Base-by-base conservation (phyloP, 305 asterid species). In the Fraxinus nigra region DNA sequence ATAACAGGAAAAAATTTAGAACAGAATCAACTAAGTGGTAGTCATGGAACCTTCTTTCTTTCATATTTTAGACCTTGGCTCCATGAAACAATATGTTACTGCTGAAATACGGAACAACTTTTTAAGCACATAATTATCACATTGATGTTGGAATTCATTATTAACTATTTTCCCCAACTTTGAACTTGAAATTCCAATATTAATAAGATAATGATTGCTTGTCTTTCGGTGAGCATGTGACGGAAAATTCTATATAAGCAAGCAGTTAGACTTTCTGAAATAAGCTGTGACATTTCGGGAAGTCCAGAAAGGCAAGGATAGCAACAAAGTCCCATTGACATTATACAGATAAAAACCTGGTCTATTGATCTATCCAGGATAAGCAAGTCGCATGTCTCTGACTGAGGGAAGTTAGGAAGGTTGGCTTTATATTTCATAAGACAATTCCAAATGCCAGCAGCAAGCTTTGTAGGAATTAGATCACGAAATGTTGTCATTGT, bases 311-410 rank as follows among this genome's bases (percentile, higher is more conserved):
- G 75, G 28, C 5, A 13, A 69, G 75, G 14, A 30, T 5, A 13
- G 37, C 40, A 67, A 28, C 34, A 26, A 67, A 32, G 40, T 76
- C 51, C 14, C 40, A 28, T 33, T 54, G 70, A 38, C 76, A 32
- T 35, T 75, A 32, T 51, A 78, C 77, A 82, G 59, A 76, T 79
- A 67, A 32, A 73, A 84, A 97, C 99, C 98, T 95, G 99, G 88
- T 97, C 99, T 80, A 92, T 85, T 80, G 99, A 95, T 93, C 99
- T 90, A 85, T 97, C 99, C 82, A 97, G 85, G 84, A 97, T 97
- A 84, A 97, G 98, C 86, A 97, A 89, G 86, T 97, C 98, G 84
- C 98, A 97, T 85, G 99, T 97, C 91, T 97, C 99, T 82, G 92
- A 88, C 82, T 92, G 97, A 56, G 99, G 99, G 80, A 87, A 97